Base-by-base conservation (phyloP, 768 basidiomycete genomes). In the Roridomyces roridus region DNA sequence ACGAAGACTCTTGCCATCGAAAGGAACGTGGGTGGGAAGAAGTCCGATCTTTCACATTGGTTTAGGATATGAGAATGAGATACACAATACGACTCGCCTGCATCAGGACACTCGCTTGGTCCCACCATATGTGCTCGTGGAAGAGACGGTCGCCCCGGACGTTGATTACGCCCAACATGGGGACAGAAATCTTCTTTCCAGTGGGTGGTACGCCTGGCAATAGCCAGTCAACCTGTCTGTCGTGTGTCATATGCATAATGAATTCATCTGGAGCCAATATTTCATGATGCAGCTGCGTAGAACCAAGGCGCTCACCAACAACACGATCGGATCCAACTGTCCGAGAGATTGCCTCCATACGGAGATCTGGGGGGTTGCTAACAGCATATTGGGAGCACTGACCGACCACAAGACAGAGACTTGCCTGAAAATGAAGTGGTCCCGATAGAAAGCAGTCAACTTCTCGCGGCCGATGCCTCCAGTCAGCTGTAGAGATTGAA, bases 111-210 rank as follows among this genome's bases (percentile, higher is more conserved):
- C 65, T 64, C n/a, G 57, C 70, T 51, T 70, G 70, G 47, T 70
- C 70, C 68, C 70, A 70, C 69, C 70, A 71, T 9, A 70, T 67
- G 44, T 70, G 69, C 43, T 68, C 68, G 37, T 69, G 66, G 50
- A 68, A 69, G 14, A 68, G 60, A 9, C 70, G 51, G 53, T 76
- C 75, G 0, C 75, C 75, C 18, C 75, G 74, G 46, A 86, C 72
- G 57, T 80, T 82, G 34, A 86, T 80, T n/a, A 86, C 78, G 11
- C 79, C 81, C 21, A 83, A 69, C 77, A 84, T 80, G 3, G 84
- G 83, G 45, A 86, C 74, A 1, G 72, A 54, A 10, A 86, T 57
- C 39, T 77, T 76, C 63, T 75, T 80, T 14, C 78, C 78, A 2
- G 80, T 83, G 0, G 83, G 76, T 4, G 83, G 82, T 20, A 86